These are phyloP conservation scores for Boletellus emodensis DNA, from an alignment of 768 basidiomycete species.

Conservation along the genomic window DNA sequence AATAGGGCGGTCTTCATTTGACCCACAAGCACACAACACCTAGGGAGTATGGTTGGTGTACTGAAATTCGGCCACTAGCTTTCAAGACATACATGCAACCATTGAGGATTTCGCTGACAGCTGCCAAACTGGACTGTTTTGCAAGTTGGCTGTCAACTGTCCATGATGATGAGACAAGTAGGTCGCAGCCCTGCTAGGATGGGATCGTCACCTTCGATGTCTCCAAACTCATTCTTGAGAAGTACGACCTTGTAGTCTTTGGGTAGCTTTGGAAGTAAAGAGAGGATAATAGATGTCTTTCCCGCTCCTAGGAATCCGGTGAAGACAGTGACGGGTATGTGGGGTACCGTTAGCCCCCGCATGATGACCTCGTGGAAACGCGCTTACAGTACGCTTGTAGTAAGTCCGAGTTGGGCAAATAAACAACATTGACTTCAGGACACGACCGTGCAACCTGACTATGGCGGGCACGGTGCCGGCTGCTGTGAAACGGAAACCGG, in stretches of 20 bases:
- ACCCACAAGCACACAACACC: slow-evolving; percentile 92
- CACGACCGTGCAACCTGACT: neutral
- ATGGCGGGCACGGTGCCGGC: slow-evolving; percentile 16
- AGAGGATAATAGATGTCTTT: slow-evolving; percentile 78
- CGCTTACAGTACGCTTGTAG: too few relatives aligned
- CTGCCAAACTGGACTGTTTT: slow-evolving; percentile 74
- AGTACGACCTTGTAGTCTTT: slow-evolving; percentile 85
- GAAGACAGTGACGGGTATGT: slow-evolving; percentile 88
- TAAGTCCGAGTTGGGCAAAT: neutral
- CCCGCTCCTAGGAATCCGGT: slow-evolving; percentile 91
- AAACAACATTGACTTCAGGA: slow-evolving; percentile 1
- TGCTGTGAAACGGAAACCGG: slow-evolving; percentile 3
- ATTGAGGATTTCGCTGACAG: slow-evolving; percentile 91
- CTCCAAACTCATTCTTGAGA: slow-evolving; percentile 96
- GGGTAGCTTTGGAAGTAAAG: slow-evolving; percentile 76
- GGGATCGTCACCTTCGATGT: slow-evolving; percentile 66
- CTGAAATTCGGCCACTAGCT: neutral
- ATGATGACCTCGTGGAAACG: slow-evolving; percentile 2
- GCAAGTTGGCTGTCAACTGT: slow-evolving; percentile 90
- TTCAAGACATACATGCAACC: slow-evolving; percentile 74
- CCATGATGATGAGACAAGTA: slow-evolving; percentile 4
- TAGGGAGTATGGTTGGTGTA: slow-evolving; percentile 25
- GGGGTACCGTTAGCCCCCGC: slow-evolving; percentile 7
- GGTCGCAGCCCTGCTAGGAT: neutral
- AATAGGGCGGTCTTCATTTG: slow-evolving; percentile 89